These are phyloP conservation scores for Pittosporum tobira DNA, from an alignment of 129 eudicot genomes.

Conservation along the genomic window DNA sequence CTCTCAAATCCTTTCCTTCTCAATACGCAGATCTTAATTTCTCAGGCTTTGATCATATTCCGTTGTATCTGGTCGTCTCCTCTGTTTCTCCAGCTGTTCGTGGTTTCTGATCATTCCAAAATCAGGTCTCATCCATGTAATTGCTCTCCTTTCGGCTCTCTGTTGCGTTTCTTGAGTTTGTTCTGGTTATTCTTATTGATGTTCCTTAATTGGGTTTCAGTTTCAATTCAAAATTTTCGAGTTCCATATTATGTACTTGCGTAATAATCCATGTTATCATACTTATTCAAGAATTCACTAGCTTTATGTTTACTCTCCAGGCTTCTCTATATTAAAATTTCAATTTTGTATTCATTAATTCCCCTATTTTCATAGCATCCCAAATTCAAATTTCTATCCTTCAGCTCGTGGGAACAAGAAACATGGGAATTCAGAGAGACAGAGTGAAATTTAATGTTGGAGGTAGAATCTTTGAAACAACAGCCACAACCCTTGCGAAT, in stretches of 20 bases:
- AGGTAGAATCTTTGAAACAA: constrained; percentile 84
- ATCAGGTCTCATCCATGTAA: neutral
- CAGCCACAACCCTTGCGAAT: constrained; percentile 79
- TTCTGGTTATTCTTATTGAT: neutral
- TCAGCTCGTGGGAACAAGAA: constrained; percentile 4
- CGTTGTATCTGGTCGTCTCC: constrained; percentile 8
- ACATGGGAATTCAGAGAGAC: constrained; percentile 70
- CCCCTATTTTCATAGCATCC: neutral
- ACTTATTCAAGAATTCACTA: neutral
- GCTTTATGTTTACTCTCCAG: neutral
- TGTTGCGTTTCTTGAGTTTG: constrained; percentile 1
- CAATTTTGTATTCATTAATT: too few relatives aligned
- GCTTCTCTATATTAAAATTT: neutral
- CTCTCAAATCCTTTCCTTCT: constrained; percentile 17
- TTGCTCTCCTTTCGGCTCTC: too few relatives aligned
- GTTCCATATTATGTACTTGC: constrained; percentile 1
- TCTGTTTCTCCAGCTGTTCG: constrained; percentile 16
- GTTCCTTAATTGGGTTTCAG: neutral
- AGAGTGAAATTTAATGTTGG: constrained; percentile 78
- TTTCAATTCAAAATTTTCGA: constrained; percentile 1
- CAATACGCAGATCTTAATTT: constrained; percentile 32
- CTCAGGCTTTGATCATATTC: constrained; percentile 6
- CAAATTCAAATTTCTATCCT: neutral
- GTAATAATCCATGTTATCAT: neutral
- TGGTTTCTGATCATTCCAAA: constrained; percentile 1